These are phyloP conservation scores for Paraphaeosphaeria minitans DNA, from an alignment of 2,329 filamentous ascomycete genomes.

Conservation along the genomic window DNA sequence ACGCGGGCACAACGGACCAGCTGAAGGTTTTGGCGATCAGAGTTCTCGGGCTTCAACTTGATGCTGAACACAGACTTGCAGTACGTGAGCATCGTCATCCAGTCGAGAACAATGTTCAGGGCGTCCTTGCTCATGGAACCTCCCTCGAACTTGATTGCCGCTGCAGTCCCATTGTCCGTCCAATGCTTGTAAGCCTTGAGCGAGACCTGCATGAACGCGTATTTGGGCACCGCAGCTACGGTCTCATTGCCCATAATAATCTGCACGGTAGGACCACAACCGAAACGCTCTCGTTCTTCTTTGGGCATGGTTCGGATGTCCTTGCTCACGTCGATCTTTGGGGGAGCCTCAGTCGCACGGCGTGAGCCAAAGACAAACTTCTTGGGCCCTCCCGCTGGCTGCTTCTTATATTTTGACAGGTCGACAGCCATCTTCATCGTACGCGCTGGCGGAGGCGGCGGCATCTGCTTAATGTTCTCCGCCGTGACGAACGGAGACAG, in stretches of 20 bases:
- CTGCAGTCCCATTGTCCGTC: conserved; percentile 18
- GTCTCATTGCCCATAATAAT: conserved; percentile 25
- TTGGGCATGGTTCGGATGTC: conserved; percentile 31
- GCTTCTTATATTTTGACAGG: conserved; percentile 27
- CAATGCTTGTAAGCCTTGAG: conserved; percentile 29
- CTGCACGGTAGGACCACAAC: conserved; percentile 25
- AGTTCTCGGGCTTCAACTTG: conserved; percentile 18
- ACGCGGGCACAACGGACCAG: conserved; percentile 32
- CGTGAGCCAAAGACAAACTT: background rate
- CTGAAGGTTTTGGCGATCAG: conserved; percentile 29
- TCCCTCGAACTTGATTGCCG: conserved; percentile 19
- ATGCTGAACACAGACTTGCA: conserved; percentile 31
- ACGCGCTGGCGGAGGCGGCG: conserved; percentile 26
- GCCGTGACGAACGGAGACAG: conserved; percentile 19
- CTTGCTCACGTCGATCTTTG: conserved; percentile 8
- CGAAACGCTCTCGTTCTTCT: conserved; percentile 26
- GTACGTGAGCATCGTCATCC: conserved; percentile 33
- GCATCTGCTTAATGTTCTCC: conserved; percentile 24
- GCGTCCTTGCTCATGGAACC: conserved; percentile 25
- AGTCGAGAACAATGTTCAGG: conserved; percentile 23
- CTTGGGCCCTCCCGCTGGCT: background rate
- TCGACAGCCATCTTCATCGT: conserved; percentile 30
- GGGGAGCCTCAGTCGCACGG: background rate
- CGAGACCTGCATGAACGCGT: conserved; percentile 37
- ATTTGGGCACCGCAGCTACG: conserved; percentile 26